These are phyloP conservation scores for Carex parvula DNA, from an alignment of 176 grass and related monocot genomes.

Conservation along the genomic window DNA sequence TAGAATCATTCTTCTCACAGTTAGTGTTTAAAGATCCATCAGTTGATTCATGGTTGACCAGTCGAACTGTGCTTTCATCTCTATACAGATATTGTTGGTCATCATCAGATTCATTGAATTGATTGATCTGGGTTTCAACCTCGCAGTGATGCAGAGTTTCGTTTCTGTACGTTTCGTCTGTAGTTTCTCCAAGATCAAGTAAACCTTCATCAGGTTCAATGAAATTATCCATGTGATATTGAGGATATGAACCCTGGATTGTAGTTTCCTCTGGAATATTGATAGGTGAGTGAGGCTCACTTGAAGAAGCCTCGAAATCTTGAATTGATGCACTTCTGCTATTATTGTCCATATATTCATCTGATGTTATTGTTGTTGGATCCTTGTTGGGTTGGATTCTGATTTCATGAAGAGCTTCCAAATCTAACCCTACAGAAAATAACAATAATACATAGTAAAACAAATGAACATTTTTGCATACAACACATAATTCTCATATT, in stretches of 20 bases:
- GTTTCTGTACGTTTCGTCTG: constrained; percentile 11
- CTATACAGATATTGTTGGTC: neutral
- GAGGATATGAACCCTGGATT: constrained; percentile 15
- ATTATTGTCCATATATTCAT: constrained; percentile 1
- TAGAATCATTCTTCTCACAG: constrained; percentile 37
- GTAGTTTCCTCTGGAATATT: constrained; percentile 27
- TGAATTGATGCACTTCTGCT: constrained; percentile 9
- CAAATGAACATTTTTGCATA: neutral
- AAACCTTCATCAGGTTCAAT: constrained; percentile 31
- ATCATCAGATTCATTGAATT: constrained; percentile 11
- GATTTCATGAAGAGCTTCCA: constrained; percentile 36
- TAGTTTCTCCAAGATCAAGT: constrained; percentile 33
- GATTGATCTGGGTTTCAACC: neutral
- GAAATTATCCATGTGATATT: constrained; percentile 29
- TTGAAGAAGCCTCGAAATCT: constrained; percentile 36
- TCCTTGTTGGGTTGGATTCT: constrained; percentile 28
- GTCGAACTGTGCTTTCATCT: neutral
- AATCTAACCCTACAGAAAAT: constrained; percentile 37
- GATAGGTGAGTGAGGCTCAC: constrained; percentile 25
- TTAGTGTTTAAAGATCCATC: constrained; percentile 41
- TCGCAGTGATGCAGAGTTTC: constrained; percentile 4
- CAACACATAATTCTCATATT: neutral
- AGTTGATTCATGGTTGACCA: constrained; percentile 2
- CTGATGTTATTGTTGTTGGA: constrained; percentile 3
- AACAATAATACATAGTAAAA: neutral